Base-by-base conservation (phyloP, 2,329 filamentous ascomycete species). In the Orbilia javanica region DNA sequence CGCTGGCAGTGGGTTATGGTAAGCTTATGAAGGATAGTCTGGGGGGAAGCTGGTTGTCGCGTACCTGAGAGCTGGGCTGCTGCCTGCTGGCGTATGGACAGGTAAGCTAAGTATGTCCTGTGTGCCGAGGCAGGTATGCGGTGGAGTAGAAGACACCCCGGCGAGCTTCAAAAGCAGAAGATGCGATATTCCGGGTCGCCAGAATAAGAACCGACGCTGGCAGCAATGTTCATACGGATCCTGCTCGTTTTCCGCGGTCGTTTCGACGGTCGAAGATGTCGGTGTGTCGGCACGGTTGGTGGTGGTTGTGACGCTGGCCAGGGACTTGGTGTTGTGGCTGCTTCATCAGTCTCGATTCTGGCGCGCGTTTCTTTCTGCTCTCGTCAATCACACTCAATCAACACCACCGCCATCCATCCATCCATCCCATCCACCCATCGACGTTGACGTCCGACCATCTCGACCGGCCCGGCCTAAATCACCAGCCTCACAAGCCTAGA, bases 351-450 rank as follows among this genome's bases (percentile, higher is more conserved):
- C n/a, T n/a, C n/a, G n/a, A 44, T 39, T 64, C 53, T 46, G 46
- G 55, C 57, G 65, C 72, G 72, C 57, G 72, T 76, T 69, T 69
- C 65, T 62, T 69, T 69, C 34, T 29, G 25, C 10, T 42, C 34
- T 55, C 22, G 31, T 48, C 72, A 42, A 60, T 27, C 31, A 44
- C 72, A 42, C 36, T 27, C 31, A 44, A 44, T 20, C 55, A 34
- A 29, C 55, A 18, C 29, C 29, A 46, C 29, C 29, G 53, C 46
- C 48, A 42, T 48, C 63, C 52, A 65, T 31, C 39, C 29, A 18
- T 50, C 46, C 46, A n/a, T 22, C 22, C 29, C 53, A 18, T n/a
- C n/a, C n/a, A n/a, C n/a, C n/a, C n/a, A n/a, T 10, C 31, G 31
- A n/a, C 39, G 39, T 42, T 18, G 44, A 57, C 50, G 27, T 48